Conservation (phyloP, 805 yeast species). For the Ascoidea asiatica region DNA sequence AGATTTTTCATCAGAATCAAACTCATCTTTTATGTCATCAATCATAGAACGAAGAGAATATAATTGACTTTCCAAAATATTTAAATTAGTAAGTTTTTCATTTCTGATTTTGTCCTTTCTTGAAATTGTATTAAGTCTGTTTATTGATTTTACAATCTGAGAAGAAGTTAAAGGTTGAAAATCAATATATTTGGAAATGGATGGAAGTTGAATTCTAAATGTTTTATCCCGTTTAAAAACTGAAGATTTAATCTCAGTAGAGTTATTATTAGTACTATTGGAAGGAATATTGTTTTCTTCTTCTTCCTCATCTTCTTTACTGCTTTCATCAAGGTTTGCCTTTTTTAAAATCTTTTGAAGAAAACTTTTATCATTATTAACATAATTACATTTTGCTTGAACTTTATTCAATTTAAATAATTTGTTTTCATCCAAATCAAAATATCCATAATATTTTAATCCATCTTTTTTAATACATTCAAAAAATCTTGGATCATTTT, state of each 20-base stretch:
- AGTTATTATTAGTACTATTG: slow-evolving; percentile 1
- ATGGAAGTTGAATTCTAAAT: slow-evolving; percentile 1
- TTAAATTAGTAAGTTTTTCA: slow-evolving; percentile 8
- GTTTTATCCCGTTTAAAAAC: slow-evolving; percentile 1
- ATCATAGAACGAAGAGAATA: slow-evolving; percentile 7
- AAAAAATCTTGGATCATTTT: slow-evolving; percentile 4
- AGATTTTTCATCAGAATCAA: neutral
- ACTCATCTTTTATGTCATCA: slow-evolving; percentile 8
- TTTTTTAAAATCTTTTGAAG: slow-evolving; percentile 7
- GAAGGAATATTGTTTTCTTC: neutral
- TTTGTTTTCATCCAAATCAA: slow-evolving; percentile 34
- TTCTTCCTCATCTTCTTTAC: neutral
- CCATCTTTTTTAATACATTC: slow-evolving; percentile 13
- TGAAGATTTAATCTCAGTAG: neutral
- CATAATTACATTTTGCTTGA: slow-evolving; percentile 25
- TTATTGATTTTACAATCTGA: slow-evolving; percentile 2
- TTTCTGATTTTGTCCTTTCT: slow-evolving; percentile 8
- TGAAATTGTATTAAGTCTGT: slow-evolving; percentile 6
- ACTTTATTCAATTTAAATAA: slow-evolving; percentile 32
- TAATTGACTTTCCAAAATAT: slow-evolving; percentile 9
- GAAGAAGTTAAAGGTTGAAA: slow-evolving; percentile 5
- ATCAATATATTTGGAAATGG: neutral
- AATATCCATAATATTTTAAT: slow-evolving; percentile 24
- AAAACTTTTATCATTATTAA: slow-evolving; percentile 5
- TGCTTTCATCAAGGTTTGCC: neutral